Conservation (phyloP, 176 grass and related monocot genomes). For the Oryza meyeriana region DNA sequence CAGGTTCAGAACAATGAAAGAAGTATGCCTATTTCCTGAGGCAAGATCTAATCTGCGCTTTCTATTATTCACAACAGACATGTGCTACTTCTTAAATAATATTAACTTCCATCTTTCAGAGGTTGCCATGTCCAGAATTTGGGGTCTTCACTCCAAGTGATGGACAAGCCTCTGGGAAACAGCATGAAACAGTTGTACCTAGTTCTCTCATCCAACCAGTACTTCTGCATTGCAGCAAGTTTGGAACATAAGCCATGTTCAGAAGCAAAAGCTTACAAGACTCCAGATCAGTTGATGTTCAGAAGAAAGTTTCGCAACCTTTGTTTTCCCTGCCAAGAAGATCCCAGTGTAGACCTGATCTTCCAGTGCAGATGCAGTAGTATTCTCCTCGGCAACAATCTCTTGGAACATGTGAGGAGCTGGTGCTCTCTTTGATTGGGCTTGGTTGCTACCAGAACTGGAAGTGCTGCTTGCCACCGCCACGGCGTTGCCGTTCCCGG, state of each 20-base stretch:
- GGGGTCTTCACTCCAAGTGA: conserved; percentile 52
- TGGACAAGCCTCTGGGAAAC: conserved; percentile 40
- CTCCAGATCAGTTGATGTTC: neutral
- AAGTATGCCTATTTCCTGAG: neutral
- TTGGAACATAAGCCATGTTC: neutral
- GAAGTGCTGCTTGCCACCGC: too few species aligned
- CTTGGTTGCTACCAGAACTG: conserved; percentile 27
- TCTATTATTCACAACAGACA: too few species aligned
- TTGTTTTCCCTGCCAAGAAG: conserved; percentile 38
- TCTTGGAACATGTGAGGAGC: conserved; percentile 40
- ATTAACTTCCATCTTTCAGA: conserved; percentile 42
- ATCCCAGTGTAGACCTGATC: conserved; percentile 11
- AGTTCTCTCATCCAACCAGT: conserved; percentile 46
- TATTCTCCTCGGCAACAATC: conserved; percentile 17
- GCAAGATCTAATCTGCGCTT: neutral
- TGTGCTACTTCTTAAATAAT: neutral
- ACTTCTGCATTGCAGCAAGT: conserved; percentile 35
- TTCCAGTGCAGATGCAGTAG: conserved; percentile 1
- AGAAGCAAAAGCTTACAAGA: neutral
- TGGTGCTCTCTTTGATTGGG: conserved; percentile 38
- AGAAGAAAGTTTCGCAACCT: conserved; percentile 12
- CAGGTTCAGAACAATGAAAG: neutral
- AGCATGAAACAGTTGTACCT: conserved; percentile 47
- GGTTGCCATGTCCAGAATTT: conserved; percentile 47
- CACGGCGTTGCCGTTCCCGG: neutral